Evolutionary conservation across 495 filamentous ascomycete species (phyloP), one percentile per base, ranked within the genome.

Genomic region (Aspergillus nidulans): DNA sequence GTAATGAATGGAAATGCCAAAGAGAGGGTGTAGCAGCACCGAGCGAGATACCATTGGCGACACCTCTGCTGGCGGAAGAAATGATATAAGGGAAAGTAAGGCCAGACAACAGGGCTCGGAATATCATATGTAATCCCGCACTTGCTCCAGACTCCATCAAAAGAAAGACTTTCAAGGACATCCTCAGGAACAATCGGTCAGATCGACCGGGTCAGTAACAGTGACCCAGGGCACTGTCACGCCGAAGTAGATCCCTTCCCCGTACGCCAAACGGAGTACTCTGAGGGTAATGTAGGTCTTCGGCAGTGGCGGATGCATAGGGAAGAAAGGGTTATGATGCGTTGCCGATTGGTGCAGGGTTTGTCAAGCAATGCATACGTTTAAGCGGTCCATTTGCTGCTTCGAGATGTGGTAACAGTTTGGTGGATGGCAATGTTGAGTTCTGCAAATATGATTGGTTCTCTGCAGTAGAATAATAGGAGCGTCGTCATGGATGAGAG

Each of bases 1-100:
- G 26, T 28, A n/a, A n/a, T n/a, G n/a, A 10, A 39, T 25, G 51
- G 25, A 53, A 30, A 46, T 16, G 36, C 39, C 41, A 36, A 56
- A 13, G 8, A 36, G 3, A 49, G 7, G 38, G 23, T 23, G 15
- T 12, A 36, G 30, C 30, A 34, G 30, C 30, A 34, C 30, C 19
- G 38, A 16, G n/a, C 34, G 25, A 12, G 16, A 49, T 23, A 49
- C 23, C 24, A 3, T 18, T 30, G 34, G 32, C 9, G 34, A 28
- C 25, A 12, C 4, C 28, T 5, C 19, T 41, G 47, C 9, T 40
- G 26, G 32, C 23, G 19, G 40, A 26, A 13, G 30, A 34, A 46
- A 13, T 10, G 8, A 34, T 10, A 12, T 12, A 6, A 34, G 10
- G 30, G 15, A 34, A 34, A 12, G 15, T 2, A 12, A 34, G 15